Evolutionary conservation across 2,329 filamentous ascomycete genomes (phyloP), one percentile per base, ranked within the genome.

Genomic region (Aspergillus pseudoterreus): DNA sequence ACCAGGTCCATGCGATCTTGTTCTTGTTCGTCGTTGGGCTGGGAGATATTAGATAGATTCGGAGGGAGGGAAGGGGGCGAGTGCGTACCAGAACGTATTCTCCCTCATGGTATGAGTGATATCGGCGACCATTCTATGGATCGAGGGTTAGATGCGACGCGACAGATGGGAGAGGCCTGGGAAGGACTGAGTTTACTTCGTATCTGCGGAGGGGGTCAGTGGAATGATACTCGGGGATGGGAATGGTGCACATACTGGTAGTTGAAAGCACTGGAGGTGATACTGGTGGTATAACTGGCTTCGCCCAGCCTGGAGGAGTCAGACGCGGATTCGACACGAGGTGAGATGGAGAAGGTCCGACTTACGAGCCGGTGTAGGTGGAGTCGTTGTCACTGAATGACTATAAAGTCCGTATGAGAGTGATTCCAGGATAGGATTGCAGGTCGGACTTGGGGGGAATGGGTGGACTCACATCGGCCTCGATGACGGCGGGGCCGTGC

Each of bases 21-120:
- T 55, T 70, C 67, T 59, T 57, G 60, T 46, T 70, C 66, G 43
- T 70, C 67, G 47, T 70, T 70, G 38, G 66, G 66, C 59, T 63
- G 45, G 12, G 24, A 14, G 12, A 21, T 30, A 9, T 49, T 24
- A 47, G 44, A 43, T 10, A n/a, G 30, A 22, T 43, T 15, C 15
- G 43, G 9, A 15, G 4, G 11, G 10, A 41, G 27, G 4, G 11
- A 14, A 38, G 27, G 36, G 15, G 27, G 44, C 32, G 15, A 22
- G 21, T 22, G 49, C 56, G 21, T 58, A 66, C 64, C 51, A 66
- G 47, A 22, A 66, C 33, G 43, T 67, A 67, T 60, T 64, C 60
- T 15, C 64, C 64, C 49, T 66, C 61, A 35, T 66, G 64, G 39
- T 62, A 67, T 30, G 64, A 65, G 55, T 67, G 64, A 52, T 67